These are phyloP conservation scores for Desmodesmus armatus DNA, from an alignment of 139 green algal species.

Conservation along the genomic window DNA sequence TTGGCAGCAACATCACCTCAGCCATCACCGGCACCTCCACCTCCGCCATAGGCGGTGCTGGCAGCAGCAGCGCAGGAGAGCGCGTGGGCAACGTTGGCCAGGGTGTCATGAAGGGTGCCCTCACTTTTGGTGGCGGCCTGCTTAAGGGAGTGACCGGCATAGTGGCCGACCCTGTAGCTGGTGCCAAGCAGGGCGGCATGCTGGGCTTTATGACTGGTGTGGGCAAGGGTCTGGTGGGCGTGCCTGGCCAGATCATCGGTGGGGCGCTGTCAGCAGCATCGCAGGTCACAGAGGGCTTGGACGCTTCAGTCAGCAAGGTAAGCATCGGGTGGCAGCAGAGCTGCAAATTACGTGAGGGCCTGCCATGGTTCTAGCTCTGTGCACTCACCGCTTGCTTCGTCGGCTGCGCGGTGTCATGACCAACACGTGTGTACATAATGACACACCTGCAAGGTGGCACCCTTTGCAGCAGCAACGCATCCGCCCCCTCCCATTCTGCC, in stretches of 20 bases:
- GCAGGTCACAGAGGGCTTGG: constrained; percentile 82
- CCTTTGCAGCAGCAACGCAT: too few species aligned
- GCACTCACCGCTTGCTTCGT: too few species aligned
- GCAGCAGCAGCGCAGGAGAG: neutral
- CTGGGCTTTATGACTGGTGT: constrained; percentile 71
- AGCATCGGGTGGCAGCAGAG: neutral
- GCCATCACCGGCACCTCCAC: constrained; percentile 47
- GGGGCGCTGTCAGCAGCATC: constrained; percentile 79
- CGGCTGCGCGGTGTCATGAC: too few species aligned
- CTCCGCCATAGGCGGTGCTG: neutral
- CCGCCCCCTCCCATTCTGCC: too few species aligned
- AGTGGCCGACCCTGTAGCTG: constrained; percentile 86
- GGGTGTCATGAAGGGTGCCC: constrained; percentile 82
- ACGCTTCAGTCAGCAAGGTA: constrained; percentile 59
- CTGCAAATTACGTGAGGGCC: neutral
- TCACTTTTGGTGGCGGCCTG: constrained; percentile 77
- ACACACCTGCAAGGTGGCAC: too few species aligned
- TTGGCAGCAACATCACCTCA: constrained; percentile 46
- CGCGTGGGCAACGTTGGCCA: constrained; percentile 62
- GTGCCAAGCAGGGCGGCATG: constrained; percentile 76
- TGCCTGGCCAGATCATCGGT: constrained; percentile 78
- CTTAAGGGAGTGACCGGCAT: constrained; percentile 82
- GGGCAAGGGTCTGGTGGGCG: constrained; percentile 85
- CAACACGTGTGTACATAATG: too few species aligned
- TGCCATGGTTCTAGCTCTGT: neutral